phyloP scores from a whole-genome alignment of 1,284 basidiomycete species.

The Melampsora americana region DNA sequence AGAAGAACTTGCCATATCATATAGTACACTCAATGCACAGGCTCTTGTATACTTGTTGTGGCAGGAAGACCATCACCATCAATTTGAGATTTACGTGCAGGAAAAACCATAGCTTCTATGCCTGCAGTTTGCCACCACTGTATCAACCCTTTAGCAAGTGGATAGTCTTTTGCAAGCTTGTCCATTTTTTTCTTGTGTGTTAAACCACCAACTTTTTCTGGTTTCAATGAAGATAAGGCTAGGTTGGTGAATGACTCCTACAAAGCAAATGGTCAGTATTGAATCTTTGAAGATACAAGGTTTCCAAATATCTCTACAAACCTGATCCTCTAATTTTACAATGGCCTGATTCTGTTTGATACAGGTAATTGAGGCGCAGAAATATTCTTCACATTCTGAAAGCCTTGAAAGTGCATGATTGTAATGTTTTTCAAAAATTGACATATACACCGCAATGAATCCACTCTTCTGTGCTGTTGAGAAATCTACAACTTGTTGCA shows the following conservation, averaged over 20 bases:
- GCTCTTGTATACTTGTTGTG: too few relatives aligned
- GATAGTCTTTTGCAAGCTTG: too few relatives aligned
- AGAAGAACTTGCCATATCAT: too few relatives aligned
- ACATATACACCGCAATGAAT: slow-evolving; percentile 6
- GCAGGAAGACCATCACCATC: too few relatives aligned
- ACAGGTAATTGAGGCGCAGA: background rate
- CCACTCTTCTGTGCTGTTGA: background rate
- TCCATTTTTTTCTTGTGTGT: slow-evolving; percentile 14
- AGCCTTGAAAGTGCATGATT: background rate
- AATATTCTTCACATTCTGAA: slow-evolving; percentile 9
- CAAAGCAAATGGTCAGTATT: too few relatives aligned
- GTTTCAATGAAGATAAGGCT: background rate
- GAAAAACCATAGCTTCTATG: too few relatives aligned
- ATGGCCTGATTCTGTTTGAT: slow-evolving; percentile 1
- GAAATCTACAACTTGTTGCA: slow-evolving; percentile 9
- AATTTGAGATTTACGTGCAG: too few relatives aligned
- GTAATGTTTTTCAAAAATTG: background rate
- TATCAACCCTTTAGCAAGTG: too few relatives aligned
- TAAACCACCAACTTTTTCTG: background rate
- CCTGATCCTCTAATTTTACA: background rate
- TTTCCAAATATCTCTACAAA: background rate
- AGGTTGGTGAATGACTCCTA: background rate
- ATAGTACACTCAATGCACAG: too few relatives aligned
- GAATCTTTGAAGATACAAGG: background rate
- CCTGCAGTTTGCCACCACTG: too few relatives aligned